Evolutionary conservation across 495 filamentous ascomycete species (phyloP).

Genomic region (Baudoinia panamericana): DNA sequence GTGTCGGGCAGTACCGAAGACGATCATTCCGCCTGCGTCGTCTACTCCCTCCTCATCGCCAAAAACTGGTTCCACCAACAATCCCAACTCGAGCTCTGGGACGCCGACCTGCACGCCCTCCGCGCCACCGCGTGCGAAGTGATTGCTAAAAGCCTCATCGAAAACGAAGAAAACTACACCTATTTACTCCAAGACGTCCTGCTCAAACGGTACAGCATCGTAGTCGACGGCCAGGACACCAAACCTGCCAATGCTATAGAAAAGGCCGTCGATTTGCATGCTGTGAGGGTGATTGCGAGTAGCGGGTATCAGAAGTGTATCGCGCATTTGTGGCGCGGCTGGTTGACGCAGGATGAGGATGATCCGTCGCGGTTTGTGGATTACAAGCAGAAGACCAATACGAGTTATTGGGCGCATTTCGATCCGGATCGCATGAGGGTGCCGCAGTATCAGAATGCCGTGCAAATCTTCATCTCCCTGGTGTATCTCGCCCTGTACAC

Average conservation of each 20-base stretch:
- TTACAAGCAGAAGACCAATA: constrained; percentile 64
- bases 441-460: constrained; percentile 79
- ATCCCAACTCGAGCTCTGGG: constrained; percentile 71
- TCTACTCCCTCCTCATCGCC: constrained; percentile 76
- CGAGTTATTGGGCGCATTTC: constrained; percentile 63
- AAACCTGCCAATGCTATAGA: constrained; percentile 76
- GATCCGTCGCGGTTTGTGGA: constrained; percentile 76
- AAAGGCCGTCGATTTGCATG: constrained; percentile 83
- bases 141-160: constrained; percentile 89
- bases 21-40: constrained; percentile 60
- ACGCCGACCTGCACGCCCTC: constrained; percentile 67
- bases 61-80: constrained; percentile 85
- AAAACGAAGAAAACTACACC: constrained; percentile 59
- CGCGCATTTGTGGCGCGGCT: constrained; percentile 81
- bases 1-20: constrained; percentile 41
- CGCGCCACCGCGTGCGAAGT: constrained; percentile 82
- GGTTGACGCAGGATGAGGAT: constrained; percentile 86
- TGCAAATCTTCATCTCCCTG: constrained; percentile 73
- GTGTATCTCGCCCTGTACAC: constrained; percentile 78
- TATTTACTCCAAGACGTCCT: constrained; percentile 69
- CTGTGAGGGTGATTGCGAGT: constrained; percentile 70
- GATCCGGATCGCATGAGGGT: constrained; percentile 89
- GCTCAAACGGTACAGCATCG: constrained; percentile 81
- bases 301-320: constrained; percentile 96
- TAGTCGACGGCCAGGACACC: constrained; percentile 56